These are phyloP conservation scores for Hygrocybe coccinea DNA, from an alignment of 768 basidiomycete species.

Conservation along the genomic window DNA sequence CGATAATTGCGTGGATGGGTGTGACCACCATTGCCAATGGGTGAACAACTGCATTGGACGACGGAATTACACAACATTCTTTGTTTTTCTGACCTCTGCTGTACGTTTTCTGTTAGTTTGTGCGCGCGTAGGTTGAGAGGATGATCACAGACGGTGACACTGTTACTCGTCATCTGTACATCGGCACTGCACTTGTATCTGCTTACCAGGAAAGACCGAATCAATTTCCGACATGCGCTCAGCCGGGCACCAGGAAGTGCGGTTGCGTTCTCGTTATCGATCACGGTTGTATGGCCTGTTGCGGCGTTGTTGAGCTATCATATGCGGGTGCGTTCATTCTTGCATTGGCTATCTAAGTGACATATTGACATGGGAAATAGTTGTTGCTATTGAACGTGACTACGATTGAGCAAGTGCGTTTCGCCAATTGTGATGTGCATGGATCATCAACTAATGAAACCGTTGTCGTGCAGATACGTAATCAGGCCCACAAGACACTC, in stretches of 20 bases:
- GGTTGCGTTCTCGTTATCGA: conserved; percentile 67
- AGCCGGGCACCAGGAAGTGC: conserved; percentile 69
- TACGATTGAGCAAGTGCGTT: conserved; percentile 85
- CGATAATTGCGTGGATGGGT: conserved; percentile 95
- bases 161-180: conserved; percentile 74
- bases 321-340: conserved; percentile 56
- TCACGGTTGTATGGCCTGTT: conserved; percentile 79
- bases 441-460: neutral
- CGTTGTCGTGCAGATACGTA: conserved; percentile 59
- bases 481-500: conserved; percentile 72
- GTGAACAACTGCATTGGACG: conserved; percentile 95
- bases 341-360: neutral
- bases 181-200: conserved; percentile 78
- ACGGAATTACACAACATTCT: conserved; percentile 93
- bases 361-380: conserved; percentile 19
- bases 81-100: conserved; percentile 71
- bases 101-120: conserved; percentile 42
- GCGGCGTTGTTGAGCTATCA: conserved; percentile 78
- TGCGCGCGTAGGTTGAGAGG: conserved; percentile 3
- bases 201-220: conserved; percentile 47
- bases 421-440: neutral
- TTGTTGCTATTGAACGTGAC: conserved; percentile 83
- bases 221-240: conserved; percentile 45
- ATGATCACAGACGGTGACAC: conserved; percentile 55
- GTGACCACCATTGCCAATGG: conserved; percentile 89